Evolutionary conservation across 2,329 filamentous ascomycete genomes (phyloP), one percentile per base, ranked within the genome.

Genomic region (Fusarium acutatum): DNA sequence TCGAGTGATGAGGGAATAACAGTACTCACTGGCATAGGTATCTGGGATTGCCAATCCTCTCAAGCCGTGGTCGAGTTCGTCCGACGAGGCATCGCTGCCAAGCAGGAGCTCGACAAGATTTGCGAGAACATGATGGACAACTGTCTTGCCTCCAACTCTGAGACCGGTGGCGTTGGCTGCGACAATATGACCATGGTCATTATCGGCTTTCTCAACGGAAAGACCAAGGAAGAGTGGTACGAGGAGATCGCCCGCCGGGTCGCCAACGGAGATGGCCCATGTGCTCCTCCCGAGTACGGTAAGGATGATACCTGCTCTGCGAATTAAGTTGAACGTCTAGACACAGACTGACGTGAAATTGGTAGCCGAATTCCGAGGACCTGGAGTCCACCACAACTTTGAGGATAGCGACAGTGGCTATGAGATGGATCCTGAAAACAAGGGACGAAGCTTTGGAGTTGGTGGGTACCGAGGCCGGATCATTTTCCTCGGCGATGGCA

Each of bases 121-220:
- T 98, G 96, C 83, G 96, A 99, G 85, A 99, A 99, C 86, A 97
- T 99, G 94, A 99, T 99, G 96, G 96, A 99, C 87, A 99, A 98
- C 86, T 99, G 96, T 82, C 88, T 99, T 75, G 95, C 96, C 44
- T 97, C 95, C 70, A 98, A 97, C 89, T 97, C 95, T 76, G 96
- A 99, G 85, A 98, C 96, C 37, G 96, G 96, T 62, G 96, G 96
- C 73, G 96, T 99, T 71, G 96, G 96, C 71, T 99, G 96, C 83
- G 96, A 99, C 87, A 99, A 99, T 88, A 99, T 99, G 96, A 99
- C 96, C 77, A 98, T 99, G 93, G 87, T 92, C 78, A 89, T 99
- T 75, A 86, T 99, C 80, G 96, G 93, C 76, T 91, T 99, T 81
- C 89, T 99, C 77, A 91, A 94, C 80, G 96, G 96, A 82, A 95